Evolutionary conservation across 108 stramenopile species (phyloP).

Genomic region (Pseudonitzschia pungens): DNA sequence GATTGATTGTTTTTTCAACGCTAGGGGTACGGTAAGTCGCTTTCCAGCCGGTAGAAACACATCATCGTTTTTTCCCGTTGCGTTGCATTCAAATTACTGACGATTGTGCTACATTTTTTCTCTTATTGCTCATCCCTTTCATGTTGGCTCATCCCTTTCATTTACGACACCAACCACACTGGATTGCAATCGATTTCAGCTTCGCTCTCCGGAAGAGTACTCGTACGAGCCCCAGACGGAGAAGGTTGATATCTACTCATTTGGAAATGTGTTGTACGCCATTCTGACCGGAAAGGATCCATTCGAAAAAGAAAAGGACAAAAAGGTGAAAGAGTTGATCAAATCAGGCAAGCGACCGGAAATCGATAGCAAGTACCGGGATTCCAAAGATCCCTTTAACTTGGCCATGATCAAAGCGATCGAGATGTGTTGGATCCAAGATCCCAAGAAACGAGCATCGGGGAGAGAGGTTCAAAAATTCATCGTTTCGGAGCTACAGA

Average conservation of each 20-base stretch:
- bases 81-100: neutral
- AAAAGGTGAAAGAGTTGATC: slow-evolving; percentile 30
- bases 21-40: neutral
- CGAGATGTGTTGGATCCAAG: slow-evolving; percentile 50
- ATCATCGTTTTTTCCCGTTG: neutral
- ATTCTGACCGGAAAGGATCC: slow-evolving; percentile 52
- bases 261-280: slow-evolving; percentile 72
- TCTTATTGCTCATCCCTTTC: neutral
- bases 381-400: slow-evolving; percentile 45
- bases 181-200: neutral
- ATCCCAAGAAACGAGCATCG: slow-evolving; percentile 49
- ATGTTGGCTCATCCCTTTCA: neutral
- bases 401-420: slow-evolving; percentile 50
- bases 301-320: slow-evolving; percentile 33
- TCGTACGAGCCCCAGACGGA: slow-evolving; percentile 54
- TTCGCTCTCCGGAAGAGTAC: slow-evolving; percentile 77
- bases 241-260: slow-evolving; percentile 71
- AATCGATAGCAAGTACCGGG: slow-evolving; percentile 27
- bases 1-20: too few relatives aligned
- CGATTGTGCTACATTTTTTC: neutral
- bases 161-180: neutral
- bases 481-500: slow-evolving; percentile 7
- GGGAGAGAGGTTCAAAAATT: slow-evolving; percentile 39
- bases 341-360: slow-evolving; percentile 44
- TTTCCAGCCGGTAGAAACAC: neutral